Evolutionary conservation across 176 grass and related monocot genomes (phyloP).

Genomic region (barley (Hordeum vulgare)): DNA sequence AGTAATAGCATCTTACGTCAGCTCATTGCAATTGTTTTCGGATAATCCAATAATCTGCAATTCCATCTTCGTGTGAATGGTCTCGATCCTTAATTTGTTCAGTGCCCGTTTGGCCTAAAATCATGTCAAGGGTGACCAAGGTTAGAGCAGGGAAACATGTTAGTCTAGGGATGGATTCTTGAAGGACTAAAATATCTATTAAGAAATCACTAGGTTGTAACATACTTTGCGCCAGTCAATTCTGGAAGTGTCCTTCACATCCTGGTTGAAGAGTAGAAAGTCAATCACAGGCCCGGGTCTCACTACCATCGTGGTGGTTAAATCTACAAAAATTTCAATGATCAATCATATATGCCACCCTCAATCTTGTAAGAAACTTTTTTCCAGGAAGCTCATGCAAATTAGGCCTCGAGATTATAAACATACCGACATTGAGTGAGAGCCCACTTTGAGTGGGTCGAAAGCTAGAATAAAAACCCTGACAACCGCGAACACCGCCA

Average conservation of each 20-base stretch:
- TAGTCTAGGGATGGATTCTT: no score
- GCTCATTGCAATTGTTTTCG: no score
- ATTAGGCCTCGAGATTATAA: neutral
- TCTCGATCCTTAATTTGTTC: constrained; percentile 54
- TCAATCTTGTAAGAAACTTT: neutral
- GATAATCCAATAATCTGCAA: no score
- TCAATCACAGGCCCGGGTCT: neutral
- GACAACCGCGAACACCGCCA: constrained; percentile 79
- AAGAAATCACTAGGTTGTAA: no score
- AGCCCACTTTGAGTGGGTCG: constrained; percentile 72
- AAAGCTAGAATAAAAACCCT: constrained; percentile 89
- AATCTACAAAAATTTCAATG: neutral
- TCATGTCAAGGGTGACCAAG: neutral
- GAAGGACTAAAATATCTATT: neutral
- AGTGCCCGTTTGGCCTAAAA: constrained; percentile 65
- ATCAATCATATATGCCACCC: neutral
- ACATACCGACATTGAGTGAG: constrained; percentile 71
- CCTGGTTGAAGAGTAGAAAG: neutral
- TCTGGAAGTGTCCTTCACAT: neutral
- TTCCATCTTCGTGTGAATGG: neutral
- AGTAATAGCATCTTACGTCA: no score
- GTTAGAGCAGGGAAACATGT: neutral
- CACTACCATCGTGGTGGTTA: neutral
- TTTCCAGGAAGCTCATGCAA: no score
- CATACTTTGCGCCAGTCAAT: no score